phyloP scores from a whole-genome alignment of 2,329 filamentous ascomycete species.

The Grosmannia serpens region DNA sequence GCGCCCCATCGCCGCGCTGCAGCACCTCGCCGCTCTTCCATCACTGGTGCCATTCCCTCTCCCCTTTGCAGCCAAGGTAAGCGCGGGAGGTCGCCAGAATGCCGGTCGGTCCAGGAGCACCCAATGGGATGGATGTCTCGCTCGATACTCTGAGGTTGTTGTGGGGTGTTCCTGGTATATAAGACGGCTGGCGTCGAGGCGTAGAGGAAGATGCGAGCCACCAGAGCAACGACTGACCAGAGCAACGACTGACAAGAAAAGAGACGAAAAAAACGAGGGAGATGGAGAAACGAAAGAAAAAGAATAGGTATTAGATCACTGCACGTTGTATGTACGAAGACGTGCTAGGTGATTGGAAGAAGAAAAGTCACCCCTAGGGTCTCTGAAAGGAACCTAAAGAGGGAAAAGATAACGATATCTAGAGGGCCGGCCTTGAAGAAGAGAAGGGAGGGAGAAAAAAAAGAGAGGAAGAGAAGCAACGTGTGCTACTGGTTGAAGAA shows the following conservation, averaged over 20 bases:
- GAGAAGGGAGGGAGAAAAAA: neutral
- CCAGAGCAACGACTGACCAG: neutral
- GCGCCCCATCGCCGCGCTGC: constrained; percentile 9
- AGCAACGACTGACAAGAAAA: neutral
- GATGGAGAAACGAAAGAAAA: neutral
- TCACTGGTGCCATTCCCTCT: constrained; percentile 19
- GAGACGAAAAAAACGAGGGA: neutral
- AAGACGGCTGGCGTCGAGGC: neutral
- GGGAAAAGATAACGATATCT: constrained; percentile 7
- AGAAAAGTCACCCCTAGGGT: constrained; percentile 14
- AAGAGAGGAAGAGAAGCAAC: neutral
- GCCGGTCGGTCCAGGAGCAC: constrained; percentile 2
- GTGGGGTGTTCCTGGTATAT: neutral
- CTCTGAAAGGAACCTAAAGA: constrained; percentile 9
- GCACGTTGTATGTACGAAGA: neutral
- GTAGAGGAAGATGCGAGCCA: neutral
- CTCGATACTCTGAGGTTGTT: neutral
- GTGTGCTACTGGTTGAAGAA: neutral
- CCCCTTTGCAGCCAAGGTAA: constrained; percentile 14
- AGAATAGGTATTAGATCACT: neutral
- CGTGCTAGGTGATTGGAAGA: constrained; percentile 5
- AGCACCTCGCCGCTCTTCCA: constrained; percentile 4
- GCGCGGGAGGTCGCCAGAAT: constrained; percentile 10
- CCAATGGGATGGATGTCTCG: constrained; percentile 5
- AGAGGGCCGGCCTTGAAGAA: neutral